Conservation (phyloP, 768 basidiomycete species). For the Trametes gibbosa region DNA sequence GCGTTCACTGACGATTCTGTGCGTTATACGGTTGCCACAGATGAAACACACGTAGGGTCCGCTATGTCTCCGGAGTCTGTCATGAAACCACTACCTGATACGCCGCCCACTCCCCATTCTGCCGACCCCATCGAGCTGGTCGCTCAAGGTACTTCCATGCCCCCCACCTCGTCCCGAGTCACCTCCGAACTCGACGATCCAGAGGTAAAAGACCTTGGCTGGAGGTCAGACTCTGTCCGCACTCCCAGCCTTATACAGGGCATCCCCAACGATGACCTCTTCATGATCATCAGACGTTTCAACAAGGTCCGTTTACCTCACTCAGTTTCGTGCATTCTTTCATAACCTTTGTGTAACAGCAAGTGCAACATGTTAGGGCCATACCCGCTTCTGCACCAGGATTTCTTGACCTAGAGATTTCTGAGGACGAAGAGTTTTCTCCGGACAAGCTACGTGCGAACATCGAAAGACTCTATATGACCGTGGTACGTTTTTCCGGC, state of each 20-base stretch:
- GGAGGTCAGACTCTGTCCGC: slow-evolving; percentile 20
- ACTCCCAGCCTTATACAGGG: slow-evolving; percentile 33
- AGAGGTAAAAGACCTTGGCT: slow-evolving; percentile 28
- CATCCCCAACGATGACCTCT: slow-evolving; percentile 39
- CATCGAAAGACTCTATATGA: slow-evolving; percentile 41
- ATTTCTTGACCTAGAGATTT: slow-evolving; percentile 38
- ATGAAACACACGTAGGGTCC: not conserved
- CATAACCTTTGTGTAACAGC: slow-evolving; percentile 21
- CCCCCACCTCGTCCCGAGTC: slow-evolving; percentile 5
- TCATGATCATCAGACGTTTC: slow-evolving; percentile 38
- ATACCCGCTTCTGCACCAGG: slow-evolving; percentile 28
- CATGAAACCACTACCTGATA: slow-evolving; percentile 14
- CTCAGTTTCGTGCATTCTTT: not conserved
- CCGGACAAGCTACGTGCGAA: slow-evolving; percentile 42
- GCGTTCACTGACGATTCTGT: not conserved
- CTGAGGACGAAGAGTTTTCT: slow-evolving; percentile 40
- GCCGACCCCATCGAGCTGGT: slow-evolving; percentile 5
- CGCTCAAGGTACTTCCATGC: not conserved
- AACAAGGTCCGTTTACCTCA: slow-evolving; percentile 35
- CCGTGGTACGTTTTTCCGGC: slow-evolving; percentile 28
- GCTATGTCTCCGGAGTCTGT: not conserved
- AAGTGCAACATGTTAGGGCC: slow-evolving; percentile 38
- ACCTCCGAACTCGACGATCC: slow-evolving; percentile 26
- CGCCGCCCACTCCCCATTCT: not conserved
- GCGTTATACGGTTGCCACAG: not conserved